Evolutionary conservation across 345 rosid species (phyloP), one percentile per base, ranked within the genome.

Genomic region (Citrus australasica): DNA sequence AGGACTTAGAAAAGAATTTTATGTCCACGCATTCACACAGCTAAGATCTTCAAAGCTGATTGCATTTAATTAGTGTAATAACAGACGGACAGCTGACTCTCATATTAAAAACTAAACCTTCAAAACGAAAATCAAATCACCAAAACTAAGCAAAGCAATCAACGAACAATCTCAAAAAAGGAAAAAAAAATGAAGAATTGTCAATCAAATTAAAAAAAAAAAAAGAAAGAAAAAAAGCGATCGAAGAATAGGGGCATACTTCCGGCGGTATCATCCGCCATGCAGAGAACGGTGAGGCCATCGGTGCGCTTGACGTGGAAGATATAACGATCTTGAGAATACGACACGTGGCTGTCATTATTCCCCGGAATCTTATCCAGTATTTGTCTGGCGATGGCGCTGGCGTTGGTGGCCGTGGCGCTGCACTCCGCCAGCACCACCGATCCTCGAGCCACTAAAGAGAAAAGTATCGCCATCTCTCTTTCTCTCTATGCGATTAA

Each of bases 301-400:
- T 95, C 99, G 82, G 97, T 93, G 79, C 99, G 96, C 66, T 92
- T 92, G 78, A 95, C 92, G 68, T 95, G 98, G 82, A 95, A 95
- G 76, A 93, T 90, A 75, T 85, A 92, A 1, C 98, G 99, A 82
- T 91, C 99, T 83, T 95, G 98, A 76, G 99, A 95, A 79, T 91
- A 95, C 1, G 98, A 94, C n/a, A 86, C 91, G 80, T 93, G 87
- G 82, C 88, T 90, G 76, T 92, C 97, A 65, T 89, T 33, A 78
- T 84, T 76, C 7, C 97, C 98, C 2, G 97, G 95, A 11, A 90
- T 85, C 80, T 92, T 96, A 75, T 94, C 97, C 9, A 94, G 83
- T 72, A 96, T 94, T 89, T 92, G 95, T 68, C 88, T 80, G 3
- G 98, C 95, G 67, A 96, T 88, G 19, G 91, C 48, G 88, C 92